Conservation (phyloP, 2,329 filamentous ascomycete genomes). For the Berkeleyomyces basicola region DNA sequence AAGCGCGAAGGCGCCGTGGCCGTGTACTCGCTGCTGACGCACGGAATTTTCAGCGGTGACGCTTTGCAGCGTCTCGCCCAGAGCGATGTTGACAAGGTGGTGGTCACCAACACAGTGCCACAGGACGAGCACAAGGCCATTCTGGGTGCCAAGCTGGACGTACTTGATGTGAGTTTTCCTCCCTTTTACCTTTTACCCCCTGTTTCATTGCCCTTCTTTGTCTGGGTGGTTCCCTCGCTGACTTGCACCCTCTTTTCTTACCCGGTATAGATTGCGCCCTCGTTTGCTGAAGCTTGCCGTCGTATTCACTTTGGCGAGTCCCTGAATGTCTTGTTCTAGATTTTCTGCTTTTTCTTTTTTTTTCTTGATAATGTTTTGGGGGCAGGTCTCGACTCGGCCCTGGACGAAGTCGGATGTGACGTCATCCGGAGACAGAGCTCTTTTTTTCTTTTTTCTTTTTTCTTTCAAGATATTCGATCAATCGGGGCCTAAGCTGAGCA, state of each 20-base stretch:
- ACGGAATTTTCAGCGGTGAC: slow-evolving; percentile 88
- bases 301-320: slow-evolving; percentile 95
- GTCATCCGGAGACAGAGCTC: background rate
- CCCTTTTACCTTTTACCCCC: background rate
- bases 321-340: slow-evolving; percentile 72
- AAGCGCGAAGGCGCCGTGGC: slow-evolving; percentile 88
- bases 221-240: background rate
- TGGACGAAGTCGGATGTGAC: background rate
- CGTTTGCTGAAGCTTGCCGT: slow-evolving; percentile 90
- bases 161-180: slow-evolving; percentile 43
- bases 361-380: background rate
- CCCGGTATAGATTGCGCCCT: slow-evolving; percentile 43
- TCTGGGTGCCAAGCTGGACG: slow-evolving; percentile 73
- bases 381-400: background rate
- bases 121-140: slow-evolving; percentile 62
- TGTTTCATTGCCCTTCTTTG: background rate
- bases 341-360: background rate
- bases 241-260: background rate
- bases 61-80: slow-evolving; percentile 89
- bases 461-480: background rate
- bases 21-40: slow-evolving; percentile 84
- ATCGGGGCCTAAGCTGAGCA: background rate
- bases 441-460: background rate
- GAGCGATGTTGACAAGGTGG: slow-evolving; percentile 78
- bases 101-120: slow-evolving; percentile 90